Conservation (phyloP, 1,284 basidiomycete genomes). For the Inonotus obliquus region DNA sequence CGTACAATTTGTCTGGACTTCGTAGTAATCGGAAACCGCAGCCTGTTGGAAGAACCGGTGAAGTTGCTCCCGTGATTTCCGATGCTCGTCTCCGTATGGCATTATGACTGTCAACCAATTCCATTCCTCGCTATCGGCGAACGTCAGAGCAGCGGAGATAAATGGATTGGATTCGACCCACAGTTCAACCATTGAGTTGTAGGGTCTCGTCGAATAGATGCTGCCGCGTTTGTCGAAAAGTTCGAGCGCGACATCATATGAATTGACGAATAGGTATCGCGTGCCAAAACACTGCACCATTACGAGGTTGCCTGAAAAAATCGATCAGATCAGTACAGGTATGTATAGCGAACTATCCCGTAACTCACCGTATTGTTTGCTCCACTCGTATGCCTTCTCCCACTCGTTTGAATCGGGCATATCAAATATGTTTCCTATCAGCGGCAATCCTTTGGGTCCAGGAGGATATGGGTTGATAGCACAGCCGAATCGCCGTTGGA, state of each 20-base stretch:
- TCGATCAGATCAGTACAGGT: not conserved
- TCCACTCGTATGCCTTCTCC: slow-evolving; percentile 7
- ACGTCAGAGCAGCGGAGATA: not conserved
- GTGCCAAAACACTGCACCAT: slow-evolving; percentile 22
- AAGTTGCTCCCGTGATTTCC: not conserved
- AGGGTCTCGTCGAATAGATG: slow-evolving; percentile 23
- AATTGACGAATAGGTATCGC: slow-evolving; percentile 25
- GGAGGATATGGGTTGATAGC: not conserved
- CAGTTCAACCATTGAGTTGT: slow-evolving; percentile 17
- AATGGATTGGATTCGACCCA: not conserved
- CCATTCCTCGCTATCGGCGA: slow-evolving; percentile 3
- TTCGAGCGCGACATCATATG: slow-evolving; percentile 21
- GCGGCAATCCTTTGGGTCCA: slow-evolving; percentile 5
- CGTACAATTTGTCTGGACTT: not conserved
- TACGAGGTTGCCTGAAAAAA: slow-evolving; percentile 24
- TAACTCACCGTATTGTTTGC: slow-evolving; percentile 5
- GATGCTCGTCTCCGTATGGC: slow-evolving; percentile 10
- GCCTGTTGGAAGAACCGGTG: slow-evolving; percentile 5
- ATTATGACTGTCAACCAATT: slow-evolving; percentile 6
- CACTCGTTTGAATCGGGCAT: slow-evolving; percentile 9
- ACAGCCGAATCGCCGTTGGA: not conserved
- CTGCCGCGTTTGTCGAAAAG: slow-evolving; percentile 23
- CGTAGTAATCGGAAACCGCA: not conserved
- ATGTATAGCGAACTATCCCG: not conserved
- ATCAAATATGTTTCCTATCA: slow-evolving; percentile 14